Base-by-base conservation (phyloP, 106 monocot species). In the Dendrobium nobile region DNA sequence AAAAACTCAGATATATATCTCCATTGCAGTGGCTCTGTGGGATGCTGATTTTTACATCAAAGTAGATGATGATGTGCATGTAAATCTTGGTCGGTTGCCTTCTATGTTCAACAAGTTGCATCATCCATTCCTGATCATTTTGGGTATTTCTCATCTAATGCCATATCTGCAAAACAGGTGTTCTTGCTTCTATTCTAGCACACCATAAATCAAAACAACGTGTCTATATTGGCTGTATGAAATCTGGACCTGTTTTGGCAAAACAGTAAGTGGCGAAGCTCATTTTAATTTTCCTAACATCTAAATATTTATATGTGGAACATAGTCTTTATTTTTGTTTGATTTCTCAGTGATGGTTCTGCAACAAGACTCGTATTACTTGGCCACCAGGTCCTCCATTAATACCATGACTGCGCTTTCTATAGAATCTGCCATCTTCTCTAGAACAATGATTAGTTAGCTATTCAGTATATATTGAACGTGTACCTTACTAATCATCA, bases 191-290 rank as follows among this genome's bases (percentile, higher is more conserved):
- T 56, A 86, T 45, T 77, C 68, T 96, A 81, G 84, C 84, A 73
- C 88, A 83, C 20, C 84, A 96, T 73, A 93, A 88, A 22, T 90
- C 87, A 5, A 93, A 93, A 86, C 92, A 92, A 41, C 88, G 83
- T 58, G 86, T 90, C 54, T 96, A 96, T 78, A 85, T 93, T 31
- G 93, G 96, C 9, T 96, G 93, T 80, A 96, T 96, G 96, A 96
- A 96, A 80, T 96, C 96, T 58, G 93, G 96, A 76, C 93, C 87
- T 42, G 93, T 96, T 78, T 77, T 93, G 26, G 79, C 93, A 48
- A 86, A 92, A 77, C 83, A 90, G 96, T 96, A 92, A 85, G 81
- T 58, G 18, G 19, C 26, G n/a, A 67, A 72, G 37, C 47, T 33
- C 74, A 9, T 41, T 55, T 48, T 15, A 18, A 0, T 73, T 81